phyloP scores from a whole-genome alignment of 176 grass and related monocot genomes.

The Oryza australiensis region DNA sequence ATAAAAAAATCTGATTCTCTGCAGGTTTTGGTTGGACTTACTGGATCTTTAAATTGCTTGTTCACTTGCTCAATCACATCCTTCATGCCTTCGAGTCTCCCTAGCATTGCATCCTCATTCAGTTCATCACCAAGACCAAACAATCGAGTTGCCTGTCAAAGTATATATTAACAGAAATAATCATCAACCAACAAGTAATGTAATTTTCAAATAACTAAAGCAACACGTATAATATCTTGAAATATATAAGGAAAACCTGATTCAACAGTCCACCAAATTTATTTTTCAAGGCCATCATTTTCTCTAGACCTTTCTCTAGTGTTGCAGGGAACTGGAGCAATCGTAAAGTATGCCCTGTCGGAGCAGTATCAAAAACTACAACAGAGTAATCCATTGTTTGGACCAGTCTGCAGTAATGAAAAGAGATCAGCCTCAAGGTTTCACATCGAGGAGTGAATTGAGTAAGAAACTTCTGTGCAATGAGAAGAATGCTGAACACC shows the following conservation, averaged over 20 bases:
- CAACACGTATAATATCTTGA: neutral
- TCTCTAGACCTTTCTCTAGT: slow-evolving; percentile 95
- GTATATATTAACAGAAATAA: slow-evolving; percentile 8
- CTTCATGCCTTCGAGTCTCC: slow-evolving; percentile 95
- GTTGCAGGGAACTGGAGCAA: slow-evolving; percentile 96
- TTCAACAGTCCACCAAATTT: slow-evolving; percentile 90
- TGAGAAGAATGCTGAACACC: slow-evolving; percentile 23
- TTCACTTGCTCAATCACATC: slow-evolving; percentile 99
- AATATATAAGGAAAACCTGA: slow-evolving; percentile 66
- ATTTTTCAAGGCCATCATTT: slow-evolving; percentile 93
- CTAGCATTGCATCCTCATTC: slow-evolving; percentile 94
- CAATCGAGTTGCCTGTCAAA: slow-evolving; percentile 79
- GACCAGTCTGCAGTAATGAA: slow-evolving; percentile 71
- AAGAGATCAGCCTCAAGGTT: slow-evolving; percentile 22
- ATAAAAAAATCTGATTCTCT: slow-evolving; percentile 2
- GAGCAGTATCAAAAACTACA: slow-evolving; percentile 99
- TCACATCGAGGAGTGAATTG: neutral
- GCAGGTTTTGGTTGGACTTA: slow-evolving; percentile 48
- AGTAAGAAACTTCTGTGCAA: slow-evolving; percentile 18
- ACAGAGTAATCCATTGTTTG: slow-evolving; percentile 99
- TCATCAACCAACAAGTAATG: neutral
- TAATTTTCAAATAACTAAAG: neutral
- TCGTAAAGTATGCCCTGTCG: slow-evolving; percentile 94
- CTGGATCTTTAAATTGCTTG: slow-evolving; percentile 98
- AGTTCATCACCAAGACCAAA: slow-evolving; percentile 99